Percentiles rank a stretch among this genome's conserved stretches.
Conservation (phyloP, 805 yeast species). For the Yamadazyma tumulicola region DNA sequence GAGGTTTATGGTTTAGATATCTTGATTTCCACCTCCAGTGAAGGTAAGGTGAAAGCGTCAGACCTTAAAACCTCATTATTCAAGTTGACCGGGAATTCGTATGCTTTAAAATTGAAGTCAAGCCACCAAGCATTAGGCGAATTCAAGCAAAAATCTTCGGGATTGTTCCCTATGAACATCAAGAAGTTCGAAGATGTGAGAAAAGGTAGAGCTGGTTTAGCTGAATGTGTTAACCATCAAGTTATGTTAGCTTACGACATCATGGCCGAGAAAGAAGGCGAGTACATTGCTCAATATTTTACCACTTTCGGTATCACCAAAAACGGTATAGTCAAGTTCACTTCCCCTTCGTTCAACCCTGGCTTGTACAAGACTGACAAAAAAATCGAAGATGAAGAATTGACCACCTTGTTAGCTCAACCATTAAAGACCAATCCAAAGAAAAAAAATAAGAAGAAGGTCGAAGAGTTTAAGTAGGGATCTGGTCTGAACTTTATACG, state of each 20-base stretch:
- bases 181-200: slow-evolving; percentile 64
- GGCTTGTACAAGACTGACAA: slow-evolving; percentile 53
- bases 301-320: slow-evolving; percentile 74
- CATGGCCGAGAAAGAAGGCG: slow-evolving; percentile 63
- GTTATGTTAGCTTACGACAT: slow-evolving; percentile 68
- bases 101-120: slow-evolving; percentile 67
- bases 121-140: slow-evolving; percentile 66
- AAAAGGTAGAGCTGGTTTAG: slow-evolving; percentile 70
- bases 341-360: slow-evolving; percentile 51
- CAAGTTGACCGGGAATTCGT: slow-evolving; percentile 67
- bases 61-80: slow-evolving; percentile 64
- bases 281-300: slow-evolving; percentile 65
- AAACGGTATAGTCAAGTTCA: slow-evolving; percentile 64
- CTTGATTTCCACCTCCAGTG: slow-evolving; percentile 58
- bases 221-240: slow-evolving; percentile 67
- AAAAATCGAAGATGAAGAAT: slow-evolving; percentile 49
- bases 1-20: slow-evolving; percentile 78
- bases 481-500: not conserved
- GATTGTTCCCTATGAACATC: slow-evolving; percentile 63
- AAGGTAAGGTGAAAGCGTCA: slow-evolving; percentile 62
- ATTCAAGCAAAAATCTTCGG: slow-evolving; percentile 60
- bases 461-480: not conserved
- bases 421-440: slow-evolving; percentile 49
- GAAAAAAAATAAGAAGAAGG: slow-evolving; percentile 17
- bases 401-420: slow-evolving; percentile 43